These are phyloP conservation scores for Candida tropicalis DNA, from an alignment of 1,139 yeast species.

Conservation along the genomic window DNA sequence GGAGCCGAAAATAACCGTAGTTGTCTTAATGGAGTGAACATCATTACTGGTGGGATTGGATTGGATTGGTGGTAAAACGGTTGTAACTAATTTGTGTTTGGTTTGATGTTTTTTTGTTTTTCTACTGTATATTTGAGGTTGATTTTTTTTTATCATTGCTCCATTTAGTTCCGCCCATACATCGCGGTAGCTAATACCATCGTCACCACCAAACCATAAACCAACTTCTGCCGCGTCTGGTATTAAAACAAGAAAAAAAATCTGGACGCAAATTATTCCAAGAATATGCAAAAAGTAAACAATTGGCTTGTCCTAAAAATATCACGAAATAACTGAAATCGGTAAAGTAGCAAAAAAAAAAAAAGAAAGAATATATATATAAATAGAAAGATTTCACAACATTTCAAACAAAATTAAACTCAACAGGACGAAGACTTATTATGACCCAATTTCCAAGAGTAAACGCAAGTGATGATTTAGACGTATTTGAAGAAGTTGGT, in stretches of 20 bases:
- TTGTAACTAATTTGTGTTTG: neutral
- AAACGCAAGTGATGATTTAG: slow-evolving; percentile 35
- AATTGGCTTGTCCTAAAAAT: neutral
- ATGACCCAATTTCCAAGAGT: slow-evolving; percentile 8
- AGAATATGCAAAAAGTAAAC: slow-evolving; percentile 1
- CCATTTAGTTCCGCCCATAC: too few species aligned
- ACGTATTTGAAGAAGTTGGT: slow-evolving; percentile 77
- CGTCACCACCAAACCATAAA: too few species aligned
- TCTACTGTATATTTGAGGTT: too few species aligned
- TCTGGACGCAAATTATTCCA: neutral
- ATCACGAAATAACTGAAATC: neutral
- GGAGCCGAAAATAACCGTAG: neutral
- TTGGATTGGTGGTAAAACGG: neutral
- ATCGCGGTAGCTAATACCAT: too few species aligned
- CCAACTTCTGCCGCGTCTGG: too few species aligned
- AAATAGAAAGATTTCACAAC: neutral
- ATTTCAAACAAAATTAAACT: slow-evolving; percentile 2
- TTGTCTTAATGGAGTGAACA: neutral
- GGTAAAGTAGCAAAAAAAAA: neutral
- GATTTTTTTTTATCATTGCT: too few species aligned
- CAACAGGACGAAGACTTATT: neutral
- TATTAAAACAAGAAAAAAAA: too few species aligned
- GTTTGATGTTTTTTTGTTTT: too few species aligned
- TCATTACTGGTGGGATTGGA: neutral
- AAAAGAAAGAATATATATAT: neutral